Conservation (phyloP, 1,284 basidiomycete species). For the Sanguinoderma infundibulare region DNA sequence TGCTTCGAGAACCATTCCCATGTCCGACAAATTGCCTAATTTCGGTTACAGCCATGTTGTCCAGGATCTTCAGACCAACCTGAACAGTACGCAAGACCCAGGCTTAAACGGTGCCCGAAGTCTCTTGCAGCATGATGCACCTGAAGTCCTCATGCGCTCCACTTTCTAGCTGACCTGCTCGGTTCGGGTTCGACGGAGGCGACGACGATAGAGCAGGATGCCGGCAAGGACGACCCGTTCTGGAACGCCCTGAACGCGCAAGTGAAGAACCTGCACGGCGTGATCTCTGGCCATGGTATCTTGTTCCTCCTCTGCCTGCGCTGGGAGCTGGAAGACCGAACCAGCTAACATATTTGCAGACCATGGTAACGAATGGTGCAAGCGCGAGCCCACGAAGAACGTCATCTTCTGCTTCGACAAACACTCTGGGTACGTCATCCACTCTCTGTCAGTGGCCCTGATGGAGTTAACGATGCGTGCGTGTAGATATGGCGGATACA, state of each 20-base stretch:
- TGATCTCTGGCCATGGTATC: constrained; percentile 70
- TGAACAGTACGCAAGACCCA: constrained; percentile 56
- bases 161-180: constrained; percentile 52
- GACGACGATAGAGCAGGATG: constrained; percentile 36
- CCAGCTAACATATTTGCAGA: constrained; percentile 40
- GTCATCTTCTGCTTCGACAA: constrained; percentile 76
- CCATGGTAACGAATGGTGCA: constrained; percentile 77
- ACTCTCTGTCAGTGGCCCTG: not conserved
- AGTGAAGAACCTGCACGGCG: constrained; percentile 64
- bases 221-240: constrained; percentile 57
- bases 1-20: not conserved
- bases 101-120: constrained; percentile 61
- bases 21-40: not conserved
- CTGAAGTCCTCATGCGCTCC: not conserved
- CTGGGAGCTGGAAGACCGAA: not conserved
- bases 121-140: not conserved
- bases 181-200: constrained; percentile 65
- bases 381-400: constrained; percentile 59
- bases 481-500: constrained; percentile 67
- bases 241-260: constrained; percentile 63
- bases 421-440: constrained; percentile 59
- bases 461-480: not conserved
- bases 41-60: constrained; percentile 49
- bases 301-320: constrained; percentile 5
- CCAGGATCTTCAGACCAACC: constrained; percentile 49